phyloP scores from a whole-genome alignment of 805 yeast species.

The Candida glaebosa region DNA sequence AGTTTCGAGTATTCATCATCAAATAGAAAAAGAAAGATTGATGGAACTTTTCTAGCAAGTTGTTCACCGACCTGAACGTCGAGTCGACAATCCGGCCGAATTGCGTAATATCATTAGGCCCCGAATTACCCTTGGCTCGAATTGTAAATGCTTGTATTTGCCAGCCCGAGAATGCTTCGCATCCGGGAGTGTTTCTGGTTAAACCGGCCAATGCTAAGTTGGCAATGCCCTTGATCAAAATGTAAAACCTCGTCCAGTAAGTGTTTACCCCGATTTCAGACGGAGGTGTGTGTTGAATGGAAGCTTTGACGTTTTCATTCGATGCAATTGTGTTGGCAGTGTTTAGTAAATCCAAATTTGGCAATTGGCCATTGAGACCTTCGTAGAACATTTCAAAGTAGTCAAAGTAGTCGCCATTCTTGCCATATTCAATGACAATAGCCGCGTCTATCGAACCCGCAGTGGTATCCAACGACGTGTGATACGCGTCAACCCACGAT shows the following conservation, averaged over 20 bases:
- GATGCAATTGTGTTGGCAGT: slow-evolving; percentile 69
- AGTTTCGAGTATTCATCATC: slow-evolving; percentile 68
- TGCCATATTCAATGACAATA: slow-evolving; percentile 74
- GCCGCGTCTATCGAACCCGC: slow-evolving; percentile 96
- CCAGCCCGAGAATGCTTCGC: slow-evolving; percentile 95
- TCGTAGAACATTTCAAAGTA: slow-evolving; percentile 73
- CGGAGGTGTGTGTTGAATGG: slow-evolving; percentile 58
- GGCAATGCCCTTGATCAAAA: slow-evolving; percentile 62
- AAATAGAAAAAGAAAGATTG: slow-evolving; percentile 94
- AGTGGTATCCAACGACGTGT: slow-evolving; percentile 74
- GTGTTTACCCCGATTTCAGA: slow-evolving; percentile 44
- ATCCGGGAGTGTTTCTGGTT: slow-evolving; percentile 51
- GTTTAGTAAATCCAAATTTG: slow-evolving; percentile 86
- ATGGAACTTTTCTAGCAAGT: slow-evolving; percentile 90
- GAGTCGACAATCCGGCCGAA: slow-evolving; percentile 90
- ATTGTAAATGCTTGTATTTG: slow-evolving; percentile 87
- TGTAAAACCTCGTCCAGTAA: slow-evolving; percentile 54
- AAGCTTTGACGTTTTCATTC: slow-evolving; percentile 70
- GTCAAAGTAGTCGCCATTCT: slow-evolving; percentile 63
- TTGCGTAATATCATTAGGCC: slow-evolving; percentile 77
- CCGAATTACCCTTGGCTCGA: slow-evolving; percentile 58
- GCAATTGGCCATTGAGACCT: slow-evolving; percentile 93
- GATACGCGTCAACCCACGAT: slow-evolving; percentile 93
- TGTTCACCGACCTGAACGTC: slow-evolving; percentile 82
- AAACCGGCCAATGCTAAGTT: slow-evolving; percentile 72